A percentile compares a stretch with the other conserved stretches of the same genome.
phyloP scores from a whole-genome alignment of 2,329 filamentous ascomycete genomes.

The Lasiodiplodia sp. region DNA sequence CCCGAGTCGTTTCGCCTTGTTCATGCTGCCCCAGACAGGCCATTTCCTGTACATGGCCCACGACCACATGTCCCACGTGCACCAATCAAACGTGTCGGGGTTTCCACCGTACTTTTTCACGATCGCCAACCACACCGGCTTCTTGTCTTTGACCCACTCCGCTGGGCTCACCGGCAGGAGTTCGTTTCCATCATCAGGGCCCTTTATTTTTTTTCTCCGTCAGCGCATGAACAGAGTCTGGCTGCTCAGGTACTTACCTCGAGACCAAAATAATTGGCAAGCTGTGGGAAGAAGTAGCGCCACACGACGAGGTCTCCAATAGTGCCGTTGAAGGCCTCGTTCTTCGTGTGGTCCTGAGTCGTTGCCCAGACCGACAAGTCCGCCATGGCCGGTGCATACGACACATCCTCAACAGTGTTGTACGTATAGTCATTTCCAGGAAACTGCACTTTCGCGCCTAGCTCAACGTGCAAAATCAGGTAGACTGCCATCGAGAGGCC shows the following conservation, averaged over 20 bases:
- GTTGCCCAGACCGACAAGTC: conserved; percentile 49
- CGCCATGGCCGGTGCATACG: conserved; percentile 45
- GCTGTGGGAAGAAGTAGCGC: conserved; percentile 52
- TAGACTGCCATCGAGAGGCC: conserved; percentile 53
- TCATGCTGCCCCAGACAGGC: background rate
- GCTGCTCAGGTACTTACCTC: conserved; percentile 25
- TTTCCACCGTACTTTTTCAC: conserved; percentile 2
- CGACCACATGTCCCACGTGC: conserved; percentile 8
- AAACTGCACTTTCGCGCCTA: conserved; percentile 44
- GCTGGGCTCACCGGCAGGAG: background rate
- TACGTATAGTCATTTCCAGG: conserved; percentile 46
- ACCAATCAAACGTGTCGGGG: background rate
- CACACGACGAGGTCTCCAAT: conserved; percentile 51
- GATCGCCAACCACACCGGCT: background rate
- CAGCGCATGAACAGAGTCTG: too few relatives aligned
- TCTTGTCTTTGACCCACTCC: conserved; percentile 4
- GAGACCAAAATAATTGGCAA: conserved; percentile 47
- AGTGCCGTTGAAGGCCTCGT: conserved; percentile 53
- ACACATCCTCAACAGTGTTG: conserved; percentile 45
- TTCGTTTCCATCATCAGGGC: background rate
- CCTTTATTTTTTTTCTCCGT: background rate
- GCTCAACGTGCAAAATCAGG: conserved; percentile 45
- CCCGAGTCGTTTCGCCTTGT: background rate
- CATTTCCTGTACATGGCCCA: conserved; percentile 9
- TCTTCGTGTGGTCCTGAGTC: conserved; percentile 39